Evolutionary conservation across 2,329 filamentous ascomycete genomes (phyloP).

Genomic region (Drechslerella dactyloides): DNA sequence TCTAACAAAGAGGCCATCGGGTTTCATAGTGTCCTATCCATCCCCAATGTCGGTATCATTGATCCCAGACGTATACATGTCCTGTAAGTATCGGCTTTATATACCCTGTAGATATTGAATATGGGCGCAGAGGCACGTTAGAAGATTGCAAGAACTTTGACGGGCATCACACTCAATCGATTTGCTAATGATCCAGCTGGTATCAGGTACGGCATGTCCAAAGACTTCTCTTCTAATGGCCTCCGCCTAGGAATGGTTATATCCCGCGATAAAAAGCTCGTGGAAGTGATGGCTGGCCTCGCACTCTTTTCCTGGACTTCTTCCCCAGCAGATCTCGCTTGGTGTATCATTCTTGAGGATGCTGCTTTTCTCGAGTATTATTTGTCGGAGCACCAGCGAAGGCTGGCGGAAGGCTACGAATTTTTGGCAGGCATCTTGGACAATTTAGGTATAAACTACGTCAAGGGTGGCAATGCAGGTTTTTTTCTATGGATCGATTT

Average conservation of each 20-base stretch:
- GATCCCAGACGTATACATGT: constrained; percentile 64
- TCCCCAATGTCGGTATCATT: constrained; percentile 61
- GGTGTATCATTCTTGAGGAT: constrained; percentile 61
- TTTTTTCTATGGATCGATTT: constrained; percentile 67
- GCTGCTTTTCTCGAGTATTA: constrained; percentile 60
- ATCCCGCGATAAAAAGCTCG: constrained; percentile 61
- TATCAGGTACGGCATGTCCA: constrained; percentile 59
- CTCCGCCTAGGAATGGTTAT: constrained; percentile 64
- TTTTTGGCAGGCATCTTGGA: constrained; percentile 58
- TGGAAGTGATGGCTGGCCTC: constrained; percentile 58
- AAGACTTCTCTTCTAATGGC: constrained; percentile 67
- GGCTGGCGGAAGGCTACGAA: constrained; percentile 59
- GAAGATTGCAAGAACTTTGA: too few relatives aligned
- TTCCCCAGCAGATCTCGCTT: constrained; percentile 60
- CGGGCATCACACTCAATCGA: too few relatives aligned
- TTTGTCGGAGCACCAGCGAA: constrained; percentile 59
- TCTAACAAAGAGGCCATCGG: constrained; percentile 54
- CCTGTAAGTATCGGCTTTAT: constrained; percentile 52
- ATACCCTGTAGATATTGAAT: too few relatives aligned
- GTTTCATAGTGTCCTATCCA: constrained; percentile 62
- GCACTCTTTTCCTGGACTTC: constrained; percentile 62
- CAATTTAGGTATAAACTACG: constrained; percentile 61
- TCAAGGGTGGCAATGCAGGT: constrained; percentile 63
- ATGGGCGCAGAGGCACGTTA: too few relatives aligned
- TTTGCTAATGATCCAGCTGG: neutral